Evolutionary conservation across 139 green algal genomes (phyloP).

Genomic region (Tetraselmis striata): DNA sequence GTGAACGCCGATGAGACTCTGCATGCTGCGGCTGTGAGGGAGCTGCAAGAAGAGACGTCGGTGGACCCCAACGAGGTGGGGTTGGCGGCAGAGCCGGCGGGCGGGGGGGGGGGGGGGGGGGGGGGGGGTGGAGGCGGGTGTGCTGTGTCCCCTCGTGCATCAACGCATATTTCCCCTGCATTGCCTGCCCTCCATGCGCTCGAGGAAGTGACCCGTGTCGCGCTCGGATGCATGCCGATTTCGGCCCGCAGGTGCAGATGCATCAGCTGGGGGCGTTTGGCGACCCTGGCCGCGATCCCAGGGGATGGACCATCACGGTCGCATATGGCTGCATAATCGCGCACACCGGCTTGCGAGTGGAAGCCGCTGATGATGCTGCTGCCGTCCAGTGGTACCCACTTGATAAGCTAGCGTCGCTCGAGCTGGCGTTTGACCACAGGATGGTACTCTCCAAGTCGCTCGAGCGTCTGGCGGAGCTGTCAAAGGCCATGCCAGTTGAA

Average conservation of each 20-base stretch:
- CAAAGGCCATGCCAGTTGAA: not conserved
- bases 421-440: not conserved
- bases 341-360: constrained; percentile 26
- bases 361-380: constrained; percentile 48
- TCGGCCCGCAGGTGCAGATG: not conserved
- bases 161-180: too few species aligned
- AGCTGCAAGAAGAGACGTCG: constrained; percentile 82
- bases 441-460: not conserved
- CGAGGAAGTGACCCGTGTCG: too few species aligned
- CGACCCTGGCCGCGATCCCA: constrained; percentile 71
- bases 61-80: constrained; percentile 42
- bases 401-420: not conserved
- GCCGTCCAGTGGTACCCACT: constrained; percentile 45
- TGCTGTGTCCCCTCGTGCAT: not conserved
- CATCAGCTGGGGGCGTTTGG: constrained; percentile 74
- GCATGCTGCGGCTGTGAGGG: constrained; percentile 58
- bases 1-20: constrained; percentile 74
- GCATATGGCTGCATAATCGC: constrained; percentile 73
- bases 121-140: not conserved
- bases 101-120: constrained; percentile 49
- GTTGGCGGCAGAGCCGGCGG: too few species aligned
- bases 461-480: not conserved
- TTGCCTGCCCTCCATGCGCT: too few species aligned
- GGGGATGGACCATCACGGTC: constrained; percentile 75
- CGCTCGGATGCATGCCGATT: too few species aligned